These are phyloP conservation scores for Candida dajiaensis DNA, from an alignment of 805 yeast species.

Conservation along the genomic window DNA sequence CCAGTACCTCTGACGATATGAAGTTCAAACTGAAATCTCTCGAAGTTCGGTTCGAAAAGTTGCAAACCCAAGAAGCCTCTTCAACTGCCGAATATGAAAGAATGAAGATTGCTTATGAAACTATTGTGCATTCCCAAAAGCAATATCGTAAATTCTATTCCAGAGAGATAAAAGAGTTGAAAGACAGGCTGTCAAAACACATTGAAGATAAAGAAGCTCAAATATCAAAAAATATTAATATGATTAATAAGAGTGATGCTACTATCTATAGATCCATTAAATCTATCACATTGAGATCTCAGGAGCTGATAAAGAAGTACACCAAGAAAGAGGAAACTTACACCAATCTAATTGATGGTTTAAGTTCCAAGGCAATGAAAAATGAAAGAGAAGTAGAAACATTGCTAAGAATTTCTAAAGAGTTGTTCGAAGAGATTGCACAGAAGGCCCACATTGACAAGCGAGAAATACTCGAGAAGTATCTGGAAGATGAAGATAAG, in stretches of 20 bases:
- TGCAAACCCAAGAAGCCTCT: conserved; percentile 40
- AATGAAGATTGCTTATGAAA: conserved; percentile 53
- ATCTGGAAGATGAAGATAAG: conserved; percentile 21
- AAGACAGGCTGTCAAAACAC: conserved; percentile 31
- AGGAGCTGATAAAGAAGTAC: conserved; percentile 44
- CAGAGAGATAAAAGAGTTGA: conserved; percentile 35
- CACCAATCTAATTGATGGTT: conserved; percentile 34
- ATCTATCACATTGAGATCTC: conserved; percentile 39
- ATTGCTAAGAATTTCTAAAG: conserved; percentile 41
- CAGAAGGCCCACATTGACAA: conserved; percentile 26
- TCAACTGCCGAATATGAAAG: conserved; percentile 49
- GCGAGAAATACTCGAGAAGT: conserved; percentile 14
- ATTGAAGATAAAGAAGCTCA: conserved; percentile 31
- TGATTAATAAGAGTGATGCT: conserved; percentile 40
- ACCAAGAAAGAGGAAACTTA: conserved; percentile 40
- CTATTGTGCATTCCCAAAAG: conserved; percentile 43
- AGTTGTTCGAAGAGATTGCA: conserved; percentile 36
- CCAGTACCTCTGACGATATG: conserved; percentile 41
- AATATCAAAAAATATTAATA: conserved; percentile 30
- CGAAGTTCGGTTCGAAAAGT: conserved; percentile 41
- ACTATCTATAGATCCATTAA: conserved; percentile 46
- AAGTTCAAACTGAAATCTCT: conserved; percentile 44
- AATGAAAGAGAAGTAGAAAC: conserved; percentile 45
- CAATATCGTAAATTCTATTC: conserved; percentile 46
- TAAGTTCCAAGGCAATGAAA: conserved; percentile 38